These are phyloP conservation scores for Podosphaera xanthii DNA, from an alignment of 2,329 filamentous ascomycete species.

Conservation along the genomic window DNA sequence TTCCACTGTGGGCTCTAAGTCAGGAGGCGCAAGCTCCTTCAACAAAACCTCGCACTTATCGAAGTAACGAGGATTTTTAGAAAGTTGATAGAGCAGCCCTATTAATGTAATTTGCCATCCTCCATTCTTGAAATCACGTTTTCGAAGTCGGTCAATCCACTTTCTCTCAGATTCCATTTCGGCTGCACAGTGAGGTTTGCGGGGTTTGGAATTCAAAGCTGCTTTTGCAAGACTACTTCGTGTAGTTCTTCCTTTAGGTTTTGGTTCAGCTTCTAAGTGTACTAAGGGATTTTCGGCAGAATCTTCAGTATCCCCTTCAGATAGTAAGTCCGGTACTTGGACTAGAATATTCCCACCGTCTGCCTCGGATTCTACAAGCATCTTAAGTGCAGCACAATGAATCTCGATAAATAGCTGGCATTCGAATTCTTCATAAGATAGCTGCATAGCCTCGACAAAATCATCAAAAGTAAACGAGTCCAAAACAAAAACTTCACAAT, in stretches of 20 bases:
- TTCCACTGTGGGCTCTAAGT: slow-evolving; percentile 51
- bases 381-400: slow-evolving; percentile 76
- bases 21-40: slow-evolving; percentile 55
- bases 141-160: slow-evolving; percentile 68
- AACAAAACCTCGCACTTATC: slow-evolving; percentile 59
- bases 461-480: slow-evolving; percentile 98
- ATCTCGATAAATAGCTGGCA: slow-evolving; percentile 78
- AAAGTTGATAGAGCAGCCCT: slow-evolving; percentile 66
- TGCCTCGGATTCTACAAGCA: slow-evolving; percentile 52
- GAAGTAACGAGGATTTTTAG: slow-evolving; percentile 47
- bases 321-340: slow-evolving; percentile 49
- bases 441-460: slow-evolving; percentile 68
- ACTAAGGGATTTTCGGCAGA: slow-evolving; percentile 28
- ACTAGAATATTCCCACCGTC: slow-evolving; percentile 63
- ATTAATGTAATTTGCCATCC: slow-evolving; percentile 84
- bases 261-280: slow-evolving; percentile 44
- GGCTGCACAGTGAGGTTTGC: slow-evolving; percentile 41
- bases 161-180: slow-evolving; percentile 52
- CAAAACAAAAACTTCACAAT: slow-evolving; percentile 78
- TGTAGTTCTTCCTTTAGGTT: slow-evolving; percentile 47
- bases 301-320: slow-evolving; percentile 35
- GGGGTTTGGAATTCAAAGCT: slow-evolving; percentile 29
- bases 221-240: slow-evolving; percentile 67
- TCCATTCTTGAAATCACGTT: slow-evolving; percentile 66
- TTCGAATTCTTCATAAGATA: slow-evolving; percentile 42